These are phyloP conservation scores for Boletus holoroseus DNA, from an alignment of 1,284 basidiomycete species.

Conservation along the genomic window DNA sequence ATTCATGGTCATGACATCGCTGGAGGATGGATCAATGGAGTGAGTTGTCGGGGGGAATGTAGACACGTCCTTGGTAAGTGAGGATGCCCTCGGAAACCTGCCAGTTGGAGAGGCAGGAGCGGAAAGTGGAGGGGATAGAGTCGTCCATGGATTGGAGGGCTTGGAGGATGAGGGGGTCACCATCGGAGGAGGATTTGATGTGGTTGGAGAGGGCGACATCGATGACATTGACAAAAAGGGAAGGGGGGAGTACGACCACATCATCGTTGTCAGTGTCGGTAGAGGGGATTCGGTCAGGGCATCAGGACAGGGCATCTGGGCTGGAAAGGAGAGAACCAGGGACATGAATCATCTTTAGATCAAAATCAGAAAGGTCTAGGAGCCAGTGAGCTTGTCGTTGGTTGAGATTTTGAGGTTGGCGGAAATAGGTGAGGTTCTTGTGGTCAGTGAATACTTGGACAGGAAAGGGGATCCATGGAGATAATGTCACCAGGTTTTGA, in stretches of 20 bases:
- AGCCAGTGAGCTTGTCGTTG: neutral
- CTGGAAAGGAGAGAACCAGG: accelerated
- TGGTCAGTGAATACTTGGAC: neutral
- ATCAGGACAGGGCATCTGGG: neutral
- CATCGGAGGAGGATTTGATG: accelerated
- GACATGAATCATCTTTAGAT: neutral
- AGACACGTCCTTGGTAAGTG: neutral
- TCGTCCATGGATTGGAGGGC: neutral
- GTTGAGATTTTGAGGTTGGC: accelerated
- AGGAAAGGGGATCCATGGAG: neutral
- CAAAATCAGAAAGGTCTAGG: neutral
- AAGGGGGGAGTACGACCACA: accelerated
- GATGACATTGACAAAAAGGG: neutral
- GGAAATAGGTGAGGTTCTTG: neutral
- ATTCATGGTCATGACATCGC: accelerated
- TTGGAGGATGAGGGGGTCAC: neutral
- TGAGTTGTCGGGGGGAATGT: accelerated
- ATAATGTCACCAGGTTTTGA: neutral
- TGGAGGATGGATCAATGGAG: accelerated
- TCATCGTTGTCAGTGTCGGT: neutral
- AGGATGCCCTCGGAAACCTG: neutral
- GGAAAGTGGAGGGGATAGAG: neutral
- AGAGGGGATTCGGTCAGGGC: neutral
- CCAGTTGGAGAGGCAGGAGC: neutral
- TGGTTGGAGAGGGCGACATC: neutral